Percentiles rank a stretch among this genome's conserved stretches.
Evolutionary conservation across 768 basidiomycete genomes (phyloP).

Genomic region (Boletus barrowsii): DNA sequence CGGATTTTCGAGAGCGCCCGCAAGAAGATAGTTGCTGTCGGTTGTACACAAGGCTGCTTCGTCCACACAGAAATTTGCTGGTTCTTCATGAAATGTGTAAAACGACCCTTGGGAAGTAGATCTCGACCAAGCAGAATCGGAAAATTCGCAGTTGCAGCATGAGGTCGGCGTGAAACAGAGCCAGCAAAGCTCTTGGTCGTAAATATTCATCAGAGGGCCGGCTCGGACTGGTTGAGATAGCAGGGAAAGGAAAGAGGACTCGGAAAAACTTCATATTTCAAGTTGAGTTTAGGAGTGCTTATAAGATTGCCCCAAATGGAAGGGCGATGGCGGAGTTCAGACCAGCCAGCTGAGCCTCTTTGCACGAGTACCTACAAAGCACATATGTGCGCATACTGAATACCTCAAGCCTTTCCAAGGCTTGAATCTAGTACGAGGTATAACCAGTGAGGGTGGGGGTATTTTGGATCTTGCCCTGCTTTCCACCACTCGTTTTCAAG

Average conservation of each 20-base stretch:
- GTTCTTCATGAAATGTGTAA: background rate
- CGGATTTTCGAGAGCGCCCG: background rate
- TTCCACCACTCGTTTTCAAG: constrained; percentile 45
- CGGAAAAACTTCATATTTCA: background rate
- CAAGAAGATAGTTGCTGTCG: background rate
- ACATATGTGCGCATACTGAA: background rate
- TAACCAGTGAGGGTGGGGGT: constrained; percentile 34
- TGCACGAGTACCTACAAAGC: background rate
- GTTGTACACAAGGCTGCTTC: background rate
- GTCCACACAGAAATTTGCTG: background rate
- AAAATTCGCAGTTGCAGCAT: constrained; percentile 5
- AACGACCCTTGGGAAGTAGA: background rate
- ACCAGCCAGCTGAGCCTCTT: background rate
- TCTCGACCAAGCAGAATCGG: constrained; percentile 8
- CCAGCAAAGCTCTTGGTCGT: constrained; percentile 3
- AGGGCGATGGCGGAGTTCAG: background rate
- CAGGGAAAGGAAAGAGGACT: background rate
- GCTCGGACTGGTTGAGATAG: background rate
- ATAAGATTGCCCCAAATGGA: constrained; percentile 4
- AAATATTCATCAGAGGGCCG: constrained; percentile 6
- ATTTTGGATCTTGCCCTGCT: constrained; percentile 34
- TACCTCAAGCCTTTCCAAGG: background rate
- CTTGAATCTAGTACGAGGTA: constrained; percentile 12
- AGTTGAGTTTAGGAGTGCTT: background rate
- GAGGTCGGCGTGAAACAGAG: background rate